A percentile compares a stretch with the other conserved stretches of the same genome.
Evolutionary conservation across 2,329 filamentous ascomycete species (phyloP).

Genomic region (Ophiostoma himal-ulmi): DNA sequence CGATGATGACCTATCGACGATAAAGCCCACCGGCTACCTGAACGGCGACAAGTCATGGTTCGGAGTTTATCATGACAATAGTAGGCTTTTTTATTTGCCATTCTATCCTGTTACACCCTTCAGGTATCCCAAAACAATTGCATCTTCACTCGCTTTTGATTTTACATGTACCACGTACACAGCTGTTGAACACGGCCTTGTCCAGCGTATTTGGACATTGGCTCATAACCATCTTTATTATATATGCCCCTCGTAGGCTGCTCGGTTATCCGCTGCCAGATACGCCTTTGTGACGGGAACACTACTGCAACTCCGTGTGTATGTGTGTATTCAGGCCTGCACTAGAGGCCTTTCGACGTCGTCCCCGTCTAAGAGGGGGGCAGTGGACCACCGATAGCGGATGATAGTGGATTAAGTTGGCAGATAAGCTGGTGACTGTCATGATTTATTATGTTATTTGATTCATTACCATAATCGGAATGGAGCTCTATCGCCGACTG

Average conservation of each 20-base stretch:
- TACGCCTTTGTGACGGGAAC: neutral
- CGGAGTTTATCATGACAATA: neutral
- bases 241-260: neutral
- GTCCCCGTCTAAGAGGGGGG: neutral
- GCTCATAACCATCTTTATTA: neutral
- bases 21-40: neutral
- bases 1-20: neutral
- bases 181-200: neutral
- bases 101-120: neutral
- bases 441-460: neutral
- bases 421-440: neutral
- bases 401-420: neutral
- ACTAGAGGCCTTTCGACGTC: neutral
- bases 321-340: neutral
- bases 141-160: too few species aligned
- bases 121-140: too few species aligned
- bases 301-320: constrained; percentile 7
- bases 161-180: neutral
- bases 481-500: neutral
- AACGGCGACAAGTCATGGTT: too few species aligned
- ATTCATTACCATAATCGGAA: constrained; percentile 7
- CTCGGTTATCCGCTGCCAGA: constrained; percentile 4
- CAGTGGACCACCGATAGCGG: constrained; percentile 7
- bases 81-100: neutral
- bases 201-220: neutral